Conservation (phyloP, 495 filamentous ascomycete species). For the Tuber magnatum region DNA sequence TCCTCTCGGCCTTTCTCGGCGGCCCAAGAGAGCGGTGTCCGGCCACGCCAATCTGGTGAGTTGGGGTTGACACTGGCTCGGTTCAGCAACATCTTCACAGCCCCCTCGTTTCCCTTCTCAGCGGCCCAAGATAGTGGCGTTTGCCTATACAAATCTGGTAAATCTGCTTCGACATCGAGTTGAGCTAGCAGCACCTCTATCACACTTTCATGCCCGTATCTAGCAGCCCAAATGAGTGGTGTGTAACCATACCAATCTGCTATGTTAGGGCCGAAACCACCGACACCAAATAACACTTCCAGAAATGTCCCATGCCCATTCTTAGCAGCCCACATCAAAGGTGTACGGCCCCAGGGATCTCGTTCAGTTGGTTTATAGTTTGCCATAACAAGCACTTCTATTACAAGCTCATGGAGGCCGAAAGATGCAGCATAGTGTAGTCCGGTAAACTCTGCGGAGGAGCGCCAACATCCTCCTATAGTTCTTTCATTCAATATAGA, state of each 20-base stretch:
- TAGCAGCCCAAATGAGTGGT: conserved; percentile 6
- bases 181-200: conserved; percentile 30
- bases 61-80: conserved; percentile 19
- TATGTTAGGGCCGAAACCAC: too few relatives aligned
- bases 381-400: neutral
- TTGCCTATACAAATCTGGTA: neutral
- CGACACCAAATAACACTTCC: too few relatives aligned
- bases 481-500: neutral
- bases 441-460: neutral
- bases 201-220: conserved; percentile 23
- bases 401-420: neutral
- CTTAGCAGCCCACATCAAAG: conserved; percentile 31
- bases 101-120: conserved; percentile 13
- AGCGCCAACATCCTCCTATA: neutral
- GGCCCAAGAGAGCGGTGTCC: conserved; percentile 25
- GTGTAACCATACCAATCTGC: too few relatives aligned
- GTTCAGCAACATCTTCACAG: conserved; percentile 11
- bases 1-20: conserved; percentile 26
- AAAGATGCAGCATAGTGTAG: neutral
- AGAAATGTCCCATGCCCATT: too few relatives aligned
- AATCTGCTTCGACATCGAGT: conserved; percentile 15
- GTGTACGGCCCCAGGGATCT: conserved; percentile 32
- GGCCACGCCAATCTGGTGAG: conserved; percentile 13
- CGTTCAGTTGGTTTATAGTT: neutral
- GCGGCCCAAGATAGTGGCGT: conserved; percentile 30